These are phyloP conservation scores for Coccinonectria pachysandricola DNA, from an alignment of 2,329 filamentous ascomycete species.

Conservation along the genomic window DNA sequence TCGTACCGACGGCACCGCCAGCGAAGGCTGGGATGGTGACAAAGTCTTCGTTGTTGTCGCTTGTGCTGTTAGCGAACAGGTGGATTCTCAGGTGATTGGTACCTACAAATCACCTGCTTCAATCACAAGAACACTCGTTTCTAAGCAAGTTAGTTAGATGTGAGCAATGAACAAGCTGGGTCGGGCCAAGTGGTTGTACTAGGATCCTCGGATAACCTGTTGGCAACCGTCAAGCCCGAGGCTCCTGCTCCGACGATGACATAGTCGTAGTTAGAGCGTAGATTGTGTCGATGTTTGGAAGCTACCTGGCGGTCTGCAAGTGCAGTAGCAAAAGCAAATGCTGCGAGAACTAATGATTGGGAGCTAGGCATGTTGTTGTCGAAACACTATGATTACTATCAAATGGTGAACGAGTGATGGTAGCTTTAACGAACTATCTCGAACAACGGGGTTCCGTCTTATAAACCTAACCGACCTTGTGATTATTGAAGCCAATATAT, in stretches of 20 bases:
- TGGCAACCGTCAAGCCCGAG: neutral
- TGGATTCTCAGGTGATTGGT: neutral
- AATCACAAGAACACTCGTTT: slow-evolving; percentile 10
- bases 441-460: too few species aligned
- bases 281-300: too few species aligned
- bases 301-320: too few species aligned
- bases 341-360: too few species aligned
- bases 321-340: too few species aligned
- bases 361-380: too few species aligned
- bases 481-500: too few species aligned
- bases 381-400: too few species aligned
- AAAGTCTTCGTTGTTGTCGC: slow-evolving; percentile 11
- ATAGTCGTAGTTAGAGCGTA: neutral
- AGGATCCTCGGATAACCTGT: neutral
- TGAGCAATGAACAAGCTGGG: neutral
- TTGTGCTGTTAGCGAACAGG: slow-evolving; percentile 1
- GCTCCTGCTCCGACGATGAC: neutral
- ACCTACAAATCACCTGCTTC: slow-evolving; percentile 15
- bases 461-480: too few species aligned
- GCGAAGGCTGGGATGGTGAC: slow-evolving; percentile 13
- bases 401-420: too few species aligned
- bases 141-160: slow-evolving; percentile 3
- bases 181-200: neutral
- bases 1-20: slow-evolving; percentile 13
- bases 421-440: too few species aligned